These are phyloP conservation scores for Phytophthora vignae DNA, from an alignment of 352 stramenopile species.

Conservation along the genomic window DNA sequence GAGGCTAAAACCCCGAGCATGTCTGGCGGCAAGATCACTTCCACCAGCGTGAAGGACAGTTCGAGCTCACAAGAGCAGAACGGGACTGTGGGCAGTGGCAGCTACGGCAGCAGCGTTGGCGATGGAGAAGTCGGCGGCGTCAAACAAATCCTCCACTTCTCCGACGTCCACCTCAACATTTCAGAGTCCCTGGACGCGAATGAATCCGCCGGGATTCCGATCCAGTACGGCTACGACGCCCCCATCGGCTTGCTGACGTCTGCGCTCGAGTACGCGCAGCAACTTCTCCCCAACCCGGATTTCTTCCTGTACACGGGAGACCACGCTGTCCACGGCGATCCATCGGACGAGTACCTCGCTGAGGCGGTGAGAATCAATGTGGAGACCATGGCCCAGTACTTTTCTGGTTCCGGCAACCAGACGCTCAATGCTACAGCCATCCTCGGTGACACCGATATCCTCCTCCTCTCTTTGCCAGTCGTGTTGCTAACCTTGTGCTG, in stretches of 20 bases:
- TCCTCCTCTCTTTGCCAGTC: background rate
- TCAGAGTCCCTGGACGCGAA: constrained; percentile 44
- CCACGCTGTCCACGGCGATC: constrained; percentile 58
- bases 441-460: constrained; percentile 63
- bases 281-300: constrained; percentile 57
- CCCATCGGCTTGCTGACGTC: constrained; percentile 60
- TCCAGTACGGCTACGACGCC: constrained; percentile 55
- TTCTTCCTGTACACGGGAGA: constrained; percentile 81
- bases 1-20: constrained; percentile 17
- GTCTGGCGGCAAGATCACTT: constrained; percentile 20
- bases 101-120: constrained; percentile 14
- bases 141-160: constrained; percentile 78
- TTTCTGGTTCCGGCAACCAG: constrained; percentile 31
- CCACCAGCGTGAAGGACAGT: constrained; percentile 26
- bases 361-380: constrained; percentile 64
- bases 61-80: constrained; percentile 22
- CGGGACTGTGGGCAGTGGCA: constrained; percentile 22
- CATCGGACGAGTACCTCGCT: constrained; percentile 60
- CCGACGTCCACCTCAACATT: constrained; percentile 76
- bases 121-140: constrained; percentile 21
- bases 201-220: constrained; percentile 46
- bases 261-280: constrained; percentile 61
- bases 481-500: constrained; percentile 7
- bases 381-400: constrained; percentile 66
- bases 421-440: constrained; percentile 64